Percentiles rank a stretch among this genome's conserved stretches.
phyloP scores from a whole-genome alignment of 1,284 basidiomycete species.

The Cryptococcus sp. region DNA sequence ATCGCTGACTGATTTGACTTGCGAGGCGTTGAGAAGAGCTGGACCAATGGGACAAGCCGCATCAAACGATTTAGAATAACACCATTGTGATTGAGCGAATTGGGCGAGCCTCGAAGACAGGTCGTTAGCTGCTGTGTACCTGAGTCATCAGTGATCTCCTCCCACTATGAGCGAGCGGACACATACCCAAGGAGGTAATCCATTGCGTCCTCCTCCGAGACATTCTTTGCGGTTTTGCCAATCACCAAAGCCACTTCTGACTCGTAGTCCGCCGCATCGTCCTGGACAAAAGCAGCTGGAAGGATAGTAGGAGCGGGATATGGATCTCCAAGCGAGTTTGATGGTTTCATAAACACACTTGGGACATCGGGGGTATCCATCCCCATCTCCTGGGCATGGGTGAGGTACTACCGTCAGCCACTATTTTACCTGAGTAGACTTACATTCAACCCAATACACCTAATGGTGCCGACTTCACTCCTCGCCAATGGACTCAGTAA shows the following conservation, averaged over 20 bases:
- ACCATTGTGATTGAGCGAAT: slow-evolving; percentile 28
- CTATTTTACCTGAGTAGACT: slow-evolving; percentile 7
- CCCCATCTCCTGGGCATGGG: slow-evolving; percentile 45
- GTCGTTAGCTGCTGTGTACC: slow-evolving; percentile 49
- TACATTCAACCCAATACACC: slow-evolving; percentile 45
- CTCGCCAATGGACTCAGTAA: slow-evolving; percentile 42
- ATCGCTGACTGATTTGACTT: slow-evolving; percentile 23
- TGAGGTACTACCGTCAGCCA: slow-evolving; percentile 34
- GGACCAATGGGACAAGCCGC: slow-evolving; percentile 49
- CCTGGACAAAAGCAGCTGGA: slow-evolving; percentile 54
- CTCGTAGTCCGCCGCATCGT: slow-evolving; percentile 78
- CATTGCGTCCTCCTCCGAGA: slow-evolving; percentile 68
- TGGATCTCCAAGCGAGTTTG: slow-evolving; percentile 33
- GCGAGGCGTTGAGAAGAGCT: slow-evolving; percentile 33
- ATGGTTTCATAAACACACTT: slow-evolving; percentile 42
- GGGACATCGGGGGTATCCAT: slow-evolving; percentile 35
- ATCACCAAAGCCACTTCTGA: slow-evolving; percentile 82
- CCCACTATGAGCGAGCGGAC: not conserved
- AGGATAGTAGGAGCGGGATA: slow-evolving; percentile 34
- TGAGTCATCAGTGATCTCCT: slow-evolving; percentile 3
- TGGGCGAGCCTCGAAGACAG: slow-evolving; percentile 37
- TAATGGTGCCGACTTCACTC: slow-evolving; percentile 41
- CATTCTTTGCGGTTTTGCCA: slow-evolving; percentile 72
- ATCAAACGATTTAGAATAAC: slow-evolving; percentile 42
- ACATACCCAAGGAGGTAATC: slow-evolving; percentile 70